phyloP scores from a whole-genome alignment of 441 rosid species.

The Macaranga tanarius region DNA sequence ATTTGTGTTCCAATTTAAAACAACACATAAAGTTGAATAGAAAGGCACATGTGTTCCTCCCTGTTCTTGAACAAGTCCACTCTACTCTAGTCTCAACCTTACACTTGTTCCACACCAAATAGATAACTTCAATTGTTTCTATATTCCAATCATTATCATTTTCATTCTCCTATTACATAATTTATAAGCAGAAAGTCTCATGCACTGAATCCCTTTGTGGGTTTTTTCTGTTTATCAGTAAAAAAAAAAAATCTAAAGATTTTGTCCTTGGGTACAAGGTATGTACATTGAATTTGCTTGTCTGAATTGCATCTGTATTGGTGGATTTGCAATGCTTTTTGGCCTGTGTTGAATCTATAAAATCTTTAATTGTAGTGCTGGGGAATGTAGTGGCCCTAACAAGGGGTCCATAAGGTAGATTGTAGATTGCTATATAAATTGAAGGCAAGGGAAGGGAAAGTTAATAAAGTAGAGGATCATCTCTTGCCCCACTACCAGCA shows the following conservation, averaged over 20 bases:
- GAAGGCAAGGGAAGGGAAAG: not conserved
- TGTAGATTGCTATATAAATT: not conserved
- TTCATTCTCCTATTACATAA: not conserved
- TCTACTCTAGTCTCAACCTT: not conserved
- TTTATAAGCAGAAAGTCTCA: not conserved
- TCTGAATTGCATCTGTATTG: not conserved
- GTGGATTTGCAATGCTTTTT: not conserved
- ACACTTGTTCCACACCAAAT: not conserved
- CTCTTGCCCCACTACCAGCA: not conserved
- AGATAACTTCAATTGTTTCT: not conserved
- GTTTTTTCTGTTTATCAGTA: not conserved
- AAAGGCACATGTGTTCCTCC: slow-evolving; percentile 8
- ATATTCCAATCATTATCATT: not conserved
- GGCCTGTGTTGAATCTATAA: not conserved
- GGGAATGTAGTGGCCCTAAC: not conserved
- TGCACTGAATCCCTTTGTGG: not conserved
- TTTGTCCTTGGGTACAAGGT: not conserved
- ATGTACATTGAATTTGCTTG: not conserved
- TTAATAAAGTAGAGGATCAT: not conserved
- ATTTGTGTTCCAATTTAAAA: not conserved
- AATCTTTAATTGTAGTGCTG: not conserved
- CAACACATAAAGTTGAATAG: not conserved
- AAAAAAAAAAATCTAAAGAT: not conserved
- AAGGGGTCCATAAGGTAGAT: not conserved
- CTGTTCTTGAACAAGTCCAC: not conserved